These are phyloP conservation scores for Coleophoma cylindrospora DNA, from an alignment of 2,329 filamentous ascomycete genomes.

Conservation along the genomic window DNA sequence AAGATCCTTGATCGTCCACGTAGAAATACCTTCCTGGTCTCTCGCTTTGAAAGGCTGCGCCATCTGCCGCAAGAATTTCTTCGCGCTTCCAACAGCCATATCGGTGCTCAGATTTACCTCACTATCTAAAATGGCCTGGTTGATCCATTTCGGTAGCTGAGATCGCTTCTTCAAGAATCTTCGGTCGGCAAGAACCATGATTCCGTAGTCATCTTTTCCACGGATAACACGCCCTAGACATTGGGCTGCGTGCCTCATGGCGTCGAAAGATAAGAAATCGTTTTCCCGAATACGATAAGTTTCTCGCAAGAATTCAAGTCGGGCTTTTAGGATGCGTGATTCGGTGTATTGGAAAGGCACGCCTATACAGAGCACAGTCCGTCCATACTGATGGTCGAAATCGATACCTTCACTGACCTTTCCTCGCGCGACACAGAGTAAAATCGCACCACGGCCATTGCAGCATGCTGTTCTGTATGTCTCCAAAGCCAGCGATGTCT, in stretches of 20 bases:
- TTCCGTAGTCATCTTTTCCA: constrained; percentile 98
- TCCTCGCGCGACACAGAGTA: constrained; percentile 91
- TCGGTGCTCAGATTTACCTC: constrained; percentile 92
- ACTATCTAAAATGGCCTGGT: constrained; percentile 76
- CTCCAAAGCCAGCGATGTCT: constrained; percentile 91
- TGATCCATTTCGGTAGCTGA: constrained; percentile 97
- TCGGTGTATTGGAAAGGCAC: constrained; percentile 99
- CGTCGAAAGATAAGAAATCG: constrained; percentile 97
- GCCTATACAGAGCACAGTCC: constrained; percentile 92
- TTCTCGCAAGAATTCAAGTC: constrained; percentile 92
- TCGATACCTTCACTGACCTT: constrained; percentile 98
- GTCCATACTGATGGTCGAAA: constrained; percentile 97
- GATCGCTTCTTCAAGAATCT: constrained; percentile 86
- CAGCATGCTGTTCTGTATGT: constrained; percentile 97
- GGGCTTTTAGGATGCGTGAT: constrained; percentile 90
- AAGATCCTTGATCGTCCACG: constrained; percentile 80
- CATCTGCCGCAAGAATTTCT: constrained; percentile 87
- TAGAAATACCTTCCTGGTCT: constrained; percentile 89
- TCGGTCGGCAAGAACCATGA: constrained; percentile 96
- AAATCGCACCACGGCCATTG: constrained; percentile 88
- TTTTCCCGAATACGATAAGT: constrained; percentile 96
- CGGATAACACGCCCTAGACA: constrained; percentile 90
- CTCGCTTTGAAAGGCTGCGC: constrained; percentile 79
- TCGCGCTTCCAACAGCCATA: constrained; percentile 85
- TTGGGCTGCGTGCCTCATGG: constrained; percentile 98